A percentile compares a stretch with the other conserved stretches of the same genome.
These are phyloP conservation scores for Rhizopus sp. DNA, from an alignment of 371 early-diverging fungal species.

Conservation along the genomic window DNA sequence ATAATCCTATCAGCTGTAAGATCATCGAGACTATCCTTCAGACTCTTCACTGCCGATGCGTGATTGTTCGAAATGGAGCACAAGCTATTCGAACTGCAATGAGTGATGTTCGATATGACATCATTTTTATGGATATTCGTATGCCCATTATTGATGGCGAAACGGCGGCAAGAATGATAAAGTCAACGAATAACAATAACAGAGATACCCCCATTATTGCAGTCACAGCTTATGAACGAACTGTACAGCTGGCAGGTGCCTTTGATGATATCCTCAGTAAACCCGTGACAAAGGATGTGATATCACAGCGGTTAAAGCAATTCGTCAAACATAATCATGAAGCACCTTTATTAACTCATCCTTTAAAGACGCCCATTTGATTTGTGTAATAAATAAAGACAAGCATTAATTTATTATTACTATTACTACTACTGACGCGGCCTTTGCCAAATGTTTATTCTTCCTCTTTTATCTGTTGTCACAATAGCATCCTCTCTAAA, in stretches of 20 bases:
- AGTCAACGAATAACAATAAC: conserved; percentile 84
- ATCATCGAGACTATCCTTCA: conserved; percentile 85
- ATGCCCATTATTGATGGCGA: conserved; percentile 95
- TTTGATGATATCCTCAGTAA: conserved; percentile 79
- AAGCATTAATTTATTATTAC: neutral
- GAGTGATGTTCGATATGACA: conserved; percentile 86
- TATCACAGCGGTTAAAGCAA: conserved; percentile 51
- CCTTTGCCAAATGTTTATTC: conserved; percentile 79
- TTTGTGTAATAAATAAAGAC: neutral
- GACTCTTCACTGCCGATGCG: conserved; percentile 75
- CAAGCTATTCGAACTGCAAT: conserved; percentile 89
- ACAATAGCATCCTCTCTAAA: conserved; percentile 85
- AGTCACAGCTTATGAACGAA: conserved; percentile 71
- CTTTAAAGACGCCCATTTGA: neutral
- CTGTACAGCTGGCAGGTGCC: conserved; percentile 53
- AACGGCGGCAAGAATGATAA: conserved; percentile 91
- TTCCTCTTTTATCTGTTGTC: conserved; percentile 82
- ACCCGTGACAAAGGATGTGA: conserved; percentile 69
- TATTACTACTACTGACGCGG: conserved; percentile 40
- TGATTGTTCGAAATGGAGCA: conserved; percentile 87
- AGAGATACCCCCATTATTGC: conserved; percentile 73
- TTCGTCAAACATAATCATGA: conserved; percentile 29
- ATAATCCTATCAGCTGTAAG: conserved; percentile 88
- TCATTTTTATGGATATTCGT: conserved; percentile 90
- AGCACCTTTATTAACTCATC: neutral